Evolutionary conservation across 108 stramenopile species (phyloP), one percentile per base, ranked within the genome.

Genomic region (Mayamaea pseudoterrestris): DNA sequence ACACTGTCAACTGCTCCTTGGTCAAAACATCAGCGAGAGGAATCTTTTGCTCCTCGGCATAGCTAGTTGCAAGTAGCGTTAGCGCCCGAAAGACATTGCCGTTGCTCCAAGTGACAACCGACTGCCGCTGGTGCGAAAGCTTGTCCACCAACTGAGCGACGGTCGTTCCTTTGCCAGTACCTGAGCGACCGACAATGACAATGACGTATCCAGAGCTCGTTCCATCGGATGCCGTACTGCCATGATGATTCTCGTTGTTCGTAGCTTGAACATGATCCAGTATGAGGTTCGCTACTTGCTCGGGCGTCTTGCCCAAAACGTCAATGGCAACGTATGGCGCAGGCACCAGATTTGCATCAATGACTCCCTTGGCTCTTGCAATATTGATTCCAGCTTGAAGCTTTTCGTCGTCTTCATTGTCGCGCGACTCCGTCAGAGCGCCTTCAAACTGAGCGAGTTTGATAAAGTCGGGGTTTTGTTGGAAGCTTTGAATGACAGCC

Each of bases 101-200:
- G 53, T 91, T 91, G 27, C 80, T 82, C 90, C 90, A 87, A n/a
- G 69, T 66, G 0, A 85, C 78, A 5, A 83, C 78, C 16, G 69
- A 53, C 41, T 79, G 75, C 5, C 53, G 48, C 45, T 78, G 66
- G 4, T 25, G 56, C 44, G 57, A 53, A 2, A 91, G 47, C 43
- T 76, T 82, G 44, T 79, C 68, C 27, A 58, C 28, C 28, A 92
- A 66, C 39, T 60, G 64, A 11, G 75, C 43, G 0, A 85, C 84
- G 7, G 90, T 92, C 1, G 90, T 92, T 37, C 90, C 86, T 54
- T 87, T 92, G 17, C 90, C 90, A 21, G 85, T 87, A 30, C 90
- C 90, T 32, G 70, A 73, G 20, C 84, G 36, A 24, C 90, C 90
- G 43, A 80, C 82, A 45, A 92, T 40, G 6, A 85, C 85, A 41